These are phyloP conservation scores for Circinella umbellata DNA, from an alignment of 371 early-diverging fungal genomes.

Conservation along the genomic window DNA sequence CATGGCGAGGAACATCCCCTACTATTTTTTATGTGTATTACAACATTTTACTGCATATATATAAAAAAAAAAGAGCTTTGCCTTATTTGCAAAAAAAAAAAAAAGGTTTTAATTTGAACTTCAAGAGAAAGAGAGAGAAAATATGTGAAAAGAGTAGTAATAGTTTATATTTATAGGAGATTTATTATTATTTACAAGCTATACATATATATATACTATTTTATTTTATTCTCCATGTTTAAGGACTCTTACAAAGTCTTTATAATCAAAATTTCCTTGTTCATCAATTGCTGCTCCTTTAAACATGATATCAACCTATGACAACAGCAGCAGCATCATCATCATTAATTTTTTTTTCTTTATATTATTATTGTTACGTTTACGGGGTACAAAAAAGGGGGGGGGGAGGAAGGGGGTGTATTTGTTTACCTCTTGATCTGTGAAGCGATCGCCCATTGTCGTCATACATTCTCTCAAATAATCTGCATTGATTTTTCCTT, in stretches of 20 bases:
- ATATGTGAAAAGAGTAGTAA: too few relatives aligned
- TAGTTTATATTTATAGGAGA: too few relatives aligned
- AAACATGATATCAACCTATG: constrained; percentile 91
- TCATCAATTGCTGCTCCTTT: constrained; percentile 86
- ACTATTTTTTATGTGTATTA: too few relatives aligned
- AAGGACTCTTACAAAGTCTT: constrained; percentile 88
- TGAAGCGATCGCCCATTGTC: constrained; percentile 90
- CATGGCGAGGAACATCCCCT: too few relatives aligned
- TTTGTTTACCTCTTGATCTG: constrained; percentile 80
- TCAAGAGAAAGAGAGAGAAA: too few relatives aligned
- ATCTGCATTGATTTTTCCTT: constrained; percentile 84
- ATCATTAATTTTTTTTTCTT: not conserved
- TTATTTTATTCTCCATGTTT: constrained; percentile 87
- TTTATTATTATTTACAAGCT: too few relatives aligned
- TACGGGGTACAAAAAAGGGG: not conserved
- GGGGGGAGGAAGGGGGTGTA: not conserved
- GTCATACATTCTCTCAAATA: constrained; percentile 85
- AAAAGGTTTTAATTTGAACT: too few relatives aligned
- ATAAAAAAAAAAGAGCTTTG: too few relatives aligned
- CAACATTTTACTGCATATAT: too few relatives aligned
- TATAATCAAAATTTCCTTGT: constrained; percentile 86
- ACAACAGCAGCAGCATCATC: not conserved
- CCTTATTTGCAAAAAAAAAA: too few relatives aligned
- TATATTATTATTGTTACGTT: too few relatives aligned
- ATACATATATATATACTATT: too few relatives aligned